phyloP scores from a whole-genome alignment of 2,329 filamentous ascomycete genomes.

The Cladophialophora bantiana region DNA sequence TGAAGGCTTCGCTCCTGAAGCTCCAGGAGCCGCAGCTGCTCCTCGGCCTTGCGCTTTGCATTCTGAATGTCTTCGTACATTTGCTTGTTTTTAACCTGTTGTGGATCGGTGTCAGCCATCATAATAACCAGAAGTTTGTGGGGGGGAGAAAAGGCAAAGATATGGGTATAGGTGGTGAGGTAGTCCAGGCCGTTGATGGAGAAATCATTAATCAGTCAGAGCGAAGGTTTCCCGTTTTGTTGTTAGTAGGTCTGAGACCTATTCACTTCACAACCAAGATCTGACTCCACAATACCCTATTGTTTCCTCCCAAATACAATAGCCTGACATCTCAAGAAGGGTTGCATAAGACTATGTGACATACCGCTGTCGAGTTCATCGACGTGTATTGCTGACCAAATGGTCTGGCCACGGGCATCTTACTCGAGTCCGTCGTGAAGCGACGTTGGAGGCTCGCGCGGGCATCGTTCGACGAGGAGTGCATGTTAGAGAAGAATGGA shows the following conservation, averaged over 20 bases:
- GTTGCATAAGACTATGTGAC: slow-evolving; percentile 27
- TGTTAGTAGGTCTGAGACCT: slow-evolving; percentile 13
- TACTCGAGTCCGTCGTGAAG: slow-evolving; percentile 90
- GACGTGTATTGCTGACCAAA: slow-evolving; percentile 42
- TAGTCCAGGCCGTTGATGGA: background rate
- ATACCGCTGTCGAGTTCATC: slow-evolving; percentile 42
- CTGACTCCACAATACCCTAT: slow-evolving; percentile 23
- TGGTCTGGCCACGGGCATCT: slow-evolving; percentile 66
- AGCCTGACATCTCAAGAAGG: slow-evolving; percentile 20
- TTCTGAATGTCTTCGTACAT: slow-evolving; percentile 92
- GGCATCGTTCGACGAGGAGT: slow-evolving; percentile 66
- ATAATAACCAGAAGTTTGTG: slow-evolving; percentile 6
- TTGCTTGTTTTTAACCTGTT: slow-evolving; percentile 86
- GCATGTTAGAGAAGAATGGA: slow-evolving; percentile 65
- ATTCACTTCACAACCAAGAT: slow-evolving; percentile 26
- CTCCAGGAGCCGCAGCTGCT: slow-evolving; percentile 89
- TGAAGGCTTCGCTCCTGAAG: slow-evolving; percentile 60
- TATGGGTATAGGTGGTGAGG: background rate
- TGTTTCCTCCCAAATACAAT: slow-evolving; percentile 26
- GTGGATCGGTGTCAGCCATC: slow-evolving; percentile 57
- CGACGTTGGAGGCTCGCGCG: slow-evolving; percentile 83
- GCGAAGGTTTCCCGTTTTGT: background rate
- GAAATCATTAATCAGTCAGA: background rate
- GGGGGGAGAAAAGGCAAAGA: background rate
- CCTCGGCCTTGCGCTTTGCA: slow-evolving; percentile 87